phyloP scores from a whole-genome alignment of 345 rosid genomes.

The Dovyalis caffra region DNA sequence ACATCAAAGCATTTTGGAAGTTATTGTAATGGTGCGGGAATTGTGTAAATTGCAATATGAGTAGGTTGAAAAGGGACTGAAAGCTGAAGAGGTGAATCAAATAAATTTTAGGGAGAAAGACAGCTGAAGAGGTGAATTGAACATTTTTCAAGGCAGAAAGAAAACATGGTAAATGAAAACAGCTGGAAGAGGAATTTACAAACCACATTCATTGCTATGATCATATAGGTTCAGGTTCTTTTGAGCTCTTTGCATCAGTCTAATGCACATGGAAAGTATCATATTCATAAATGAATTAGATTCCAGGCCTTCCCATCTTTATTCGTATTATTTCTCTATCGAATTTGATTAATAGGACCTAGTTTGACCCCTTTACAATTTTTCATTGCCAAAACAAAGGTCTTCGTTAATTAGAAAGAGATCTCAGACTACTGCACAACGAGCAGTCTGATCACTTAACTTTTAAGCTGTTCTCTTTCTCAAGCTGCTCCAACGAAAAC shows the following conservation, averaged over 20 bases:
- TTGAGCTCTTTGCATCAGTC: background rate
- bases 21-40: background rate
- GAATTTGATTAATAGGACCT: background rate
- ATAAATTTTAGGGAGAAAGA: too few species aligned
- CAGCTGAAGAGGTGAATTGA: background rate
- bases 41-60: too few species aligned
- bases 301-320: background rate
- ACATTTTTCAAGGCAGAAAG: background rate
- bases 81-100: background rate
- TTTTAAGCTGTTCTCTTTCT: background rate
- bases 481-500: constrained; percentile 4
- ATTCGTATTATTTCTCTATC: background rate
- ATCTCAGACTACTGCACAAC: too few species aligned
- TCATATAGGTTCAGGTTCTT: background rate
- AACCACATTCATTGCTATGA: background rate
- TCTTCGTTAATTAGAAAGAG: background rate
- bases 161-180: background rate
- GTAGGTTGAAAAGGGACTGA: background rate
- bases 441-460: too few species aligned
- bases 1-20: background rate
- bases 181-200: background rate
- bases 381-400: background rate
- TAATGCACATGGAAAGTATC: background rate
- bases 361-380: background rate
- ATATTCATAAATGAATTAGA: background rate